phyloP scores from a whole-genome alignment of 306 rosid species.

The Vigna hirtella region DNA sequence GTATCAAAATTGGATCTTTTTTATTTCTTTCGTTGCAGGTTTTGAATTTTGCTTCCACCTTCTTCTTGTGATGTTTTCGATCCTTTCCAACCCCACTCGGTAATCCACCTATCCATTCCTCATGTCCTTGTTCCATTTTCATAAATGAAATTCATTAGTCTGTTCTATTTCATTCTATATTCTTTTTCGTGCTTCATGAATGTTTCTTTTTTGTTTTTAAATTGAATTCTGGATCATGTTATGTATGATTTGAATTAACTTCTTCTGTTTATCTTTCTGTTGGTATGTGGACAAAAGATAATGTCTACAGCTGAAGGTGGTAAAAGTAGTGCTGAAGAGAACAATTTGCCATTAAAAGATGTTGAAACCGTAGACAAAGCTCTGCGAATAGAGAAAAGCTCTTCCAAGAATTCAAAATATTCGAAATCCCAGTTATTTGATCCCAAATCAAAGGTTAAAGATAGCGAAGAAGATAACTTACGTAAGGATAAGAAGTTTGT shows the following conservation, averaged over 20 bases:
- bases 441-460: conserved; percentile 52
- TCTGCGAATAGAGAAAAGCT: conserved; percentile 50
- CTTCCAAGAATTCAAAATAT: conserved; percentile 50
- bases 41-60: conserved; percentile 42
- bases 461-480: conserved; percentile 48
- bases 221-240: background rate
- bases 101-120: conserved; percentile 38
- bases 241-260: conserved; percentile 27
- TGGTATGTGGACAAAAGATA: conserved; percentile 46
- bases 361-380: conserved; percentile 70
- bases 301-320: conserved; percentile 60
- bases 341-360: conserved; percentile 62
- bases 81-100: conserved; percentile 51
- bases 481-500: conserved; percentile 84
- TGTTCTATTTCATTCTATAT: background rate
- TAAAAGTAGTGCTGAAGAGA: conserved; percentile 57
- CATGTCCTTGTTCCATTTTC: background rate
- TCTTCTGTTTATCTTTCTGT: background rate
- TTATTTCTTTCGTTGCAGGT: background rate
- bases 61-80: conserved; percentile 41
- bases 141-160: background rate
- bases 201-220: background rate
- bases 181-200: background rate
- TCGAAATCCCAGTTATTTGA: conserved; percentile 49
- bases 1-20: conserved; percentile 22